Conservation (phyloP, 768 basidiomycete genomes). For the Pisolithus sp. region DNA sequence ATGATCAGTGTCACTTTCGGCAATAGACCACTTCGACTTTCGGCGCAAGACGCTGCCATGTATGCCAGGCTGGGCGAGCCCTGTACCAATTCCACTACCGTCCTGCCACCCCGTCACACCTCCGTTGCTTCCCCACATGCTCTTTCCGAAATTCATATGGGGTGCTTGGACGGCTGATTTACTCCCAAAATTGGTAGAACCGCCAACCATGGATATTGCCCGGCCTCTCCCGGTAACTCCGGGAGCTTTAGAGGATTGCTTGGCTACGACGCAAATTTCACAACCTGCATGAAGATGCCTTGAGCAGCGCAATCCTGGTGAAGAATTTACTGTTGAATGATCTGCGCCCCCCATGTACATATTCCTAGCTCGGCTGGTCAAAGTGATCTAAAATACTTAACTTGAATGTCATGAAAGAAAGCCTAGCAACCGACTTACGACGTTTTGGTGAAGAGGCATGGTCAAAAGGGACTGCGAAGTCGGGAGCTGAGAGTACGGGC, state of each 20-base stretch:
- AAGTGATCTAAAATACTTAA: constrained; percentile 11
- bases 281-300: constrained; percentile 69
- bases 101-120: constrained; percentile 72
- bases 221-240: constrained; percentile 21
- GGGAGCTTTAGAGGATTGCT: constrained; percentile 24
- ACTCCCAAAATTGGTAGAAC: constrained; percentile 20
- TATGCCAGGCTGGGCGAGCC: constrained; percentile 50
- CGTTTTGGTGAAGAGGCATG: constrained; percentile 6
- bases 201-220: background rate
- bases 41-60: constrained; percentile 57
- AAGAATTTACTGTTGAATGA: constrained; percentile 54
- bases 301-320: constrained; percentile 60
- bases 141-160: constrained; percentile 14
- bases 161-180: constrained; percentile 17
- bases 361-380: constrained; percentile 37
- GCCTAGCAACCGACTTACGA: constrained; percentile 7
- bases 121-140: constrained; percentile 22
- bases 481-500: constrained; percentile 3
- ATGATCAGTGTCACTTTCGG: constrained; percentile 15
- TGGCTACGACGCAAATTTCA: constrained; percentile 71
- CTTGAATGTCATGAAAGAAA: background rate
- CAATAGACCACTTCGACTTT: constrained; percentile 26
- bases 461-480: background rate
- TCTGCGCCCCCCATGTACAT: constrained; percentile 60
- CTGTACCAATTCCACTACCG: constrained; percentile 66